Evolutionary conservation across 352 stramenopile genomes (phyloP).

Genomic region (Pythium phragmiticola): DNA sequence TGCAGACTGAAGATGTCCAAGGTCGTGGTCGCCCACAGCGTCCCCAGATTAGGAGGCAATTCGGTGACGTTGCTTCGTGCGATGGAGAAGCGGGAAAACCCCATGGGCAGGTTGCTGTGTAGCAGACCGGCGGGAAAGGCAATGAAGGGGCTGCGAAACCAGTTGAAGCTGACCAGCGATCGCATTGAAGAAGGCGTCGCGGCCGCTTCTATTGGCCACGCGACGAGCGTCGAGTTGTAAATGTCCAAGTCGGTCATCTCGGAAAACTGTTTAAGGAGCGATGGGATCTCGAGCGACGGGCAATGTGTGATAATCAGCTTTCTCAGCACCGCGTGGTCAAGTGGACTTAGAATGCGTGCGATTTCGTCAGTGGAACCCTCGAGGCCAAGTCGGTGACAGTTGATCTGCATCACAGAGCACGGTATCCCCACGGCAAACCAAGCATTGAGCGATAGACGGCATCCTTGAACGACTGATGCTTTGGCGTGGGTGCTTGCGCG

Average conservation of each 20-base stretch:
- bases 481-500: constrained; percentile 2
- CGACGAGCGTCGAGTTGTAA: constrained; percentile 22
- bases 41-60: constrained; percentile 16
- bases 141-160: constrained; percentile 7
- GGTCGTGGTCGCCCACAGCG: constrained; percentile 1
- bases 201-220: constrained; percentile 15
- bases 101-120: constrained; percentile 8
- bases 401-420: constrained; percentile 26
- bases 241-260: constrained; percentile 15
- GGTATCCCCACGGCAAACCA: constrained; percentile 10
- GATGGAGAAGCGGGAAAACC: constrained; percentile 19
- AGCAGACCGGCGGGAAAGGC: constrained; percentile 9
- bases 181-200: constrained; percentile 12
- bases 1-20: constrained; percentile 23
- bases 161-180: constrained; percentile 18
- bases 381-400: constrained; percentile 16
- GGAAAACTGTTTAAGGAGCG: constrained; percentile 10
- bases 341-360: neutral
- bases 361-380: constrained; percentile 6
- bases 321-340: constrained; percentile 10
- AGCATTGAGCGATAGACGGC: constrained; percentile 7
- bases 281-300: constrained; percentile 15
- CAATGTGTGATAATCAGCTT: constrained; percentile 28
- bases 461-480: neutral
- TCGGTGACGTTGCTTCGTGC: constrained; percentile 17